These are phyloP conservation scores for Mucor mucedo DNA, from an alignment of 371 early-diverging fungal species.

Conservation along the genomic window DNA sequence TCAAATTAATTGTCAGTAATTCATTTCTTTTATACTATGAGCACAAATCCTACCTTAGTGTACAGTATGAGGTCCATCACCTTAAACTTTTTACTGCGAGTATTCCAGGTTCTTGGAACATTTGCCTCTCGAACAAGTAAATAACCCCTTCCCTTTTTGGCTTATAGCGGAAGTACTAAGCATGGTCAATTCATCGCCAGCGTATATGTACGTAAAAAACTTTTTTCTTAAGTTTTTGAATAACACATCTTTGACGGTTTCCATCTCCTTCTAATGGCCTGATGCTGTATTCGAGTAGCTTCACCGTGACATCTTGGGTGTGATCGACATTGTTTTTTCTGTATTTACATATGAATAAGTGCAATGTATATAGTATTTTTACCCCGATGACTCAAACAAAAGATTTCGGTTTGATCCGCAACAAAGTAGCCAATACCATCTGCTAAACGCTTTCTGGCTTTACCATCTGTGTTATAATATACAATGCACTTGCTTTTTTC, in stretches of 20 bases:
- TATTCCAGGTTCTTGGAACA: conserved; percentile 11
- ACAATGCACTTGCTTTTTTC: conserved; percentile 4
- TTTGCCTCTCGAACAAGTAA: conserved; percentile 1
- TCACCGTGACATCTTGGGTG: conserved; percentile 1
- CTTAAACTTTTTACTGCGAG: conserved; percentile 5
- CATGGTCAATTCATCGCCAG: conserved; percentile 9
- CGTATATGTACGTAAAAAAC: conserved; percentile 10
- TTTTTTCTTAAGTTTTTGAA: conserved; percentile 4
- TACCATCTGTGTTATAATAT: conserved; percentile 6
- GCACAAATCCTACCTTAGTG: conserved; percentile 8
- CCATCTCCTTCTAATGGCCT: conserved; percentile 9
- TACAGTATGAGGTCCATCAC: conserved; percentile 10
- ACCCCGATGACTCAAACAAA: conserved; percentile 12
- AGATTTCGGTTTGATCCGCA: conserved; percentile 1
- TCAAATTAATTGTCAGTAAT: conserved; percentile 4
- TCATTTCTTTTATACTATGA: conserved; percentile 7
- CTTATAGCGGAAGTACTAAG: conserved; percentile 7
- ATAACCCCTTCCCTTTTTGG: not conserved
- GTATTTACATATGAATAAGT: conserved; percentile 13
- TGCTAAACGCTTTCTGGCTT: conserved; percentile 7
- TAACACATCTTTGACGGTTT: not conserved
- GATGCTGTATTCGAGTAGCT: conserved; percentile 12
- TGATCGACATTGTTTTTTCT: conserved; percentile 9
- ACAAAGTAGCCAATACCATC: conserved; percentile 9
- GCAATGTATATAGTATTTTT: conserved; percentile 1